Percentiles rank a stretch among this genome's conserved stretches.
phyloP scores from a whole-genome alignment of 192 early-diverging fungal species.

The Dissophora globulifera region DNA sequence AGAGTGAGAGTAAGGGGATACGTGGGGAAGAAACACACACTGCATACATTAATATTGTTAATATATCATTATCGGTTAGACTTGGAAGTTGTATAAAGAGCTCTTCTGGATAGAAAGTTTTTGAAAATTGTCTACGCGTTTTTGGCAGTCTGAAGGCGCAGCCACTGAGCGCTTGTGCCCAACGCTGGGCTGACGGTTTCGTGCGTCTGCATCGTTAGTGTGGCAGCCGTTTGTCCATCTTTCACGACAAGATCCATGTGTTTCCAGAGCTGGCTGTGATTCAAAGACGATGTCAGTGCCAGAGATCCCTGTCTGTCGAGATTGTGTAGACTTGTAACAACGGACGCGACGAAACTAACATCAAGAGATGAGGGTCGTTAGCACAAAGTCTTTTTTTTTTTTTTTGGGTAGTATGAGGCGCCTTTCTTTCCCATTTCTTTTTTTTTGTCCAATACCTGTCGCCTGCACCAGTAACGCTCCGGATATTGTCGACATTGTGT shows the following conservation, averaged over 20 bases:
- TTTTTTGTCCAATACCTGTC: too few relatives aligned
- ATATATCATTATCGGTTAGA: too few relatives aligned
- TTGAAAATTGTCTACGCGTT: too few relatives aligned
- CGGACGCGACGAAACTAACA: constrained; percentile 74
- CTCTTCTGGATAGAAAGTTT: too few relatives aligned
- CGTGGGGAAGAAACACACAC: too few relatives aligned
- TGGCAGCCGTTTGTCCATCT: constrained; percentile 43
- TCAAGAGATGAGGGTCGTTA: too few relatives aligned
- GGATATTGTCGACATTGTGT: constrained; percentile 17
- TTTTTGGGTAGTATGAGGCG: too few relatives aligned
- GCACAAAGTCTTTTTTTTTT: too few relatives aligned
- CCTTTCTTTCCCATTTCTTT: background rate
- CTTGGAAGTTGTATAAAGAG: too few relatives aligned
- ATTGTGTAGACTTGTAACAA: constrained; percentile 65
- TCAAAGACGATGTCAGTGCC: background rate
- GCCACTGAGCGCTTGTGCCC: constrained; percentile 5
- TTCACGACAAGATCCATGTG: constrained; percentile 39
- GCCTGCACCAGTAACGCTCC: constrained; percentile 82
- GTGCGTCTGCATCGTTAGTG: constrained; percentile 52
- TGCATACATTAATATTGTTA: too few relatives aligned
- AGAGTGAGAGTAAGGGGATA: too few relatives aligned
- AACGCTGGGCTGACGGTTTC: constrained; percentile 41
- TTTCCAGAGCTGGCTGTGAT: constrained; percentile 8
- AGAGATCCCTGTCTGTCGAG: constrained; percentile 2
- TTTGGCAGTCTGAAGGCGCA: constrained; percentile 4